Percentiles rank a stretch among this genome's conserved stretches.
These are phyloP conservation scores for Phialophora tarda DNA, from an alignment of 2,329 filamentous ascomycete species.

Conservation along the genomic window DNA sequence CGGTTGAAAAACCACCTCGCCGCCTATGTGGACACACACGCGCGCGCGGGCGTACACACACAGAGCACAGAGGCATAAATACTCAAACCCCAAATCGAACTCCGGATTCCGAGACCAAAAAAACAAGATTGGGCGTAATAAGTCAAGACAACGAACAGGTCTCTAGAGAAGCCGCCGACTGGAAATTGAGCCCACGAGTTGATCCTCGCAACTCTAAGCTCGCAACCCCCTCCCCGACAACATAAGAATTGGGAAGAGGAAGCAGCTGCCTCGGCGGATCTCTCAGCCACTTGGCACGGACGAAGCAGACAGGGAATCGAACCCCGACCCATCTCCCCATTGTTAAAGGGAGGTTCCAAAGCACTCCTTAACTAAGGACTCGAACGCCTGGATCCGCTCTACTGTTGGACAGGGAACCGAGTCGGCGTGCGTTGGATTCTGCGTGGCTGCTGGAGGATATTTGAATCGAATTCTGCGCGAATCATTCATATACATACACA, in stretches of 20 bases:
- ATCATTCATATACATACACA: neutral
- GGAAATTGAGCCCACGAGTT: neutral
- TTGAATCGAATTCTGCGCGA: neutral
- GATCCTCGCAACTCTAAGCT: conserved; percentile 1
- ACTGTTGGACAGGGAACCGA: conserved; percentile 1
- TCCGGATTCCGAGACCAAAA: neutral
- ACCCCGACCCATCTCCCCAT: neutral
- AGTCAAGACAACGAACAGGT: neutral
- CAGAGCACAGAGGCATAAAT: neutral
- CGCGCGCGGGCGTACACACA: too few species aligned
- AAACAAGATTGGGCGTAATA: neutral
- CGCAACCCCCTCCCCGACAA: conserved; percentile 1
- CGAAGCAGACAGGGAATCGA: conserved; percentile 7
- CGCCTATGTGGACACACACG: too few species aligned
- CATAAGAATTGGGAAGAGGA: conserved; percentile 1
- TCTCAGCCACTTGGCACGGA: neutral
- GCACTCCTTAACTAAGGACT: conserved; percentile 1
- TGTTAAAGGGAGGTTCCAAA: conserved; percentile 1
- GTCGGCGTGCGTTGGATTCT: neutral
- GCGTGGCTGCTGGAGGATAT: neutral
- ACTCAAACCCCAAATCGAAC: neutral
- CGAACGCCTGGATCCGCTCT: conserved; percentile 2
- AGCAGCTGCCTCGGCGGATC: neutral
- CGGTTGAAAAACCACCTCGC: neutral
- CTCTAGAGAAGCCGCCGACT: neutral